Evolutionary conservation across 805 yeast genomes (phyloP).

Genomic region (Saccharomycopsis javanensis): DNA sequence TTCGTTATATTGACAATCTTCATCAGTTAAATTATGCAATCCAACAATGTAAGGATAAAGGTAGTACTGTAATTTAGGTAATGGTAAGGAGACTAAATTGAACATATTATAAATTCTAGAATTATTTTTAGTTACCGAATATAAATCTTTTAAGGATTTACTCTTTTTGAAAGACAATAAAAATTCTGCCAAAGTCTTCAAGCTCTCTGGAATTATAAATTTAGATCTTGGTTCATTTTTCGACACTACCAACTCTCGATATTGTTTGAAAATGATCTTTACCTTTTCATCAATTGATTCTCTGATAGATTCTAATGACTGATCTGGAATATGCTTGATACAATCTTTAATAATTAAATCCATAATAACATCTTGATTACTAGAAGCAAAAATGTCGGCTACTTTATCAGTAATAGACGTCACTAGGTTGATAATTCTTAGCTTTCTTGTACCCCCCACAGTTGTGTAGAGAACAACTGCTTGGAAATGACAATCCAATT

Average conservation of each 20-base stretch:
- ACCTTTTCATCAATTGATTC: conserved; percentile 44
- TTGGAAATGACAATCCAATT: conserved; percentile 80
- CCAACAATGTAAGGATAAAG: conserved; percentile 77
- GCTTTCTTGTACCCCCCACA: conserved; percentile 62
- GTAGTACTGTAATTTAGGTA: conserved; percentile 48
- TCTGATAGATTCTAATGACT: conserved; percentile 39
- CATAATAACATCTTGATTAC: conserved; percentile 61
- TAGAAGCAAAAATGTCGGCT: conserved; percentile 65
- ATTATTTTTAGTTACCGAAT: conserved; percentile 41
- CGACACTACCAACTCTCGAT: conserved; percentile 36
- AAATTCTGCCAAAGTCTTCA: conserved; percentile 60
- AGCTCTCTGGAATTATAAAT: conserved; percentile 71
- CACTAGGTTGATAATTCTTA: conserved; percentile 78
- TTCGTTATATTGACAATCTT: conserved; percentile 38
- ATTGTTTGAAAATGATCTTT: conserved; percentile 48
- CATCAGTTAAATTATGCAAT: conserved; percentile 51
- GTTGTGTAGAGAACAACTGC: conserved; percentile 83
- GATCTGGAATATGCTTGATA: conserved; percentile 31
- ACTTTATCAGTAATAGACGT: conserved; percentile 70
- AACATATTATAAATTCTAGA: conserved; percentile 47
- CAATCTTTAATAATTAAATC: conserved; percentile 46
- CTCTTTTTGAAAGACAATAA: conserved; percentile 63
- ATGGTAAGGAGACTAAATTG: conserved; percentile 41
- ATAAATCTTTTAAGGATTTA: conserved; percentile 39
- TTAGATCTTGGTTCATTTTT: conserved; percentile 41